Evolutionary conservation across 176 grass and related monocot genomes (phyloP).

Genomic region (Bromus sterilis): DNA sequence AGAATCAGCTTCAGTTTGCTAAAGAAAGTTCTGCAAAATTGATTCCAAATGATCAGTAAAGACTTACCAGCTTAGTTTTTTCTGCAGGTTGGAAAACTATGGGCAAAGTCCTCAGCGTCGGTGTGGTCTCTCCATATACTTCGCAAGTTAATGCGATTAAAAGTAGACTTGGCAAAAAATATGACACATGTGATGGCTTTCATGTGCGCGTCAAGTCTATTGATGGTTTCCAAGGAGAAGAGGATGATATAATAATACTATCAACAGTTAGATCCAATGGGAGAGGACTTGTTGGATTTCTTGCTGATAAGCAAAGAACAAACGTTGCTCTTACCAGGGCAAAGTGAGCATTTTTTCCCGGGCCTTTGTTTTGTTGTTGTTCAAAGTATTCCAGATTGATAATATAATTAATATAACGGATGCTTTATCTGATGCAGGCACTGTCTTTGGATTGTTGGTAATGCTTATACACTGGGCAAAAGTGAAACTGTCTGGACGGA

Average conservation of each 20-base stretch:
- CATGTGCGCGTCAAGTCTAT: slow-evolving; percentile 59
- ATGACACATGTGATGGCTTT: slow-evolving; percentile 35
- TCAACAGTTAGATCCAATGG: slow-evolving; percentile 65
- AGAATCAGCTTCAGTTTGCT: background rate
- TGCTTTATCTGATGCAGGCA: slow-evolving; percentile 49
- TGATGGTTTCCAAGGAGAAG: slow-evolving; percentile 81
- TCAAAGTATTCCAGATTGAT: background rate
- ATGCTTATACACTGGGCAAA: slow-evolving; percentile 36
- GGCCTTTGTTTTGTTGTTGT: background rate
- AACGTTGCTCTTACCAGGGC: slow-evolving; percentile 91
- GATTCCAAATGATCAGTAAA: background rate
- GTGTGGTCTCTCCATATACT: slow-evolving; percentile 67
- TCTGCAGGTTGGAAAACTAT: slow-evolving; percentile 41
- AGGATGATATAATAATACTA: slow-evolving; percentile 80
- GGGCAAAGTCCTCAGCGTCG: slow-evolving; percentile 36
- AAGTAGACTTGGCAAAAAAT: slow-evolving; percentile 44
- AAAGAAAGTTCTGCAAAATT: background rate
- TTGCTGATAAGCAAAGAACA: slow-evolving; percentile 52
- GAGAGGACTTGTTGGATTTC: slow-evolving; percentile 55
- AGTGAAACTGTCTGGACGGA: slow-evolving; percentile 61
- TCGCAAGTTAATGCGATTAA: slow-evolving; percentile 57
- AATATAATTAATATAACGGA: background rate
- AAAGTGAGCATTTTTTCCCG: slow-evolving; percentile 26
- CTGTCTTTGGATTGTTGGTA: slow-evolving; percentile 80
- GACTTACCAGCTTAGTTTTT: background rate